Evolutionary conservation across 495 filamentous ascomycete genomes (phyloP), one percentile per base, ranked within the genome.

Genomic region (Lentithecium fluviatile): DNA sequence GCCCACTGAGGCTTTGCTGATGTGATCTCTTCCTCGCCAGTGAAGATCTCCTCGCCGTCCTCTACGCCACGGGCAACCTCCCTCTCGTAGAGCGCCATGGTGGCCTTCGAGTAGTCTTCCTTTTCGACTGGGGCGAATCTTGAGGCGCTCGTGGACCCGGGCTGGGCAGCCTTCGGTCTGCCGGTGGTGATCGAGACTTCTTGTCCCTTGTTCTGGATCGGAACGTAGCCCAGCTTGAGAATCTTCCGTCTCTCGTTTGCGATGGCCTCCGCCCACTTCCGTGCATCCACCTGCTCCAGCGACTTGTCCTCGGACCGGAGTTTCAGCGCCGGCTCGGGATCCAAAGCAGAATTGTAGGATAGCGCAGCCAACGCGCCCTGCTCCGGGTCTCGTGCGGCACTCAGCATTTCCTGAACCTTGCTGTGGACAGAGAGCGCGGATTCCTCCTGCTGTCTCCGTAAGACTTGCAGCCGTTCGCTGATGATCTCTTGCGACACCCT

Each of bases 11-110:
- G 85, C 60, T 84, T 85, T 1, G 74, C 69, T 36, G 80, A 76
- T 12, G 85, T 80, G 24, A 97, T 84, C 19, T 88, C 82, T 72
- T 95, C 95, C 76, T 97, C 95, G 12, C 85, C 88, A 0, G 91
- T 85, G 67, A 99, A 97, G 29, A 99, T 95, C 73, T 97, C 94
- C 69, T 99, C 94, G 65, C 94, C 91, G 64, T 97, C 94, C 60
- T 85, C 83, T 6, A 99, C 83, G 0, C 93, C 95, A 58, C 90
- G 88, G 10, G 95, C 93, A 43, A 96, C 86, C 71, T 99, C 94
- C 49, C 91, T 82, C 67, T 97, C 91, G 63, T 96, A 97, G 3
- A 97, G 72, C 10, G 91, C 90, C 70, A 88, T 95, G 25, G 91
- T 94, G 3, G 91, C 91, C 64, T 91, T 88, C 0, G 91, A 95